Percentiles rank a stretch among this genome's conserved stretches.
Evolutionary conservation across 208 protist genomes (phyloP).

Genomic region (Trypanosoma caninum): DNA sequence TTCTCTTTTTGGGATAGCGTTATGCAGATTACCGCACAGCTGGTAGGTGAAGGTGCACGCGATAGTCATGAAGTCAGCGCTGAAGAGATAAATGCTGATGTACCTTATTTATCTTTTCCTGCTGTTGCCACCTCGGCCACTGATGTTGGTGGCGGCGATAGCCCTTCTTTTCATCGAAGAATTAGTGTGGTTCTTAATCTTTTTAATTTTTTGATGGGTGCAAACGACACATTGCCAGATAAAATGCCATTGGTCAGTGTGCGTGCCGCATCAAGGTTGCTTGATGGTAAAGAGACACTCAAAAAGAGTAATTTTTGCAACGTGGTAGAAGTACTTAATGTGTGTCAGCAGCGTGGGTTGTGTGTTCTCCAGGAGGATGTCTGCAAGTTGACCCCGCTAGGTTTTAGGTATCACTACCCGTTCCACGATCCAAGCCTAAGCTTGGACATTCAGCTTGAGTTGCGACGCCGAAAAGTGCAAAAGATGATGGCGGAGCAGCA

Average conservation of each 20-base stretch:
- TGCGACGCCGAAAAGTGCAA: neutral
- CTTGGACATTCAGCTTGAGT: constrained; percentile 42
- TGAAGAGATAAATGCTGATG: neutral
- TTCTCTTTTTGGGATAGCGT: constrained; percentile 31
- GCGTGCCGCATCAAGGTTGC: constrained; percentile 25
- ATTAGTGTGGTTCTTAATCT: constrained; percentile 56
- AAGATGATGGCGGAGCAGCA: constrained; percentile 4
- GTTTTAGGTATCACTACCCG: constrained; percentile 80
- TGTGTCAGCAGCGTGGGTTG: constrained; percentile 39
- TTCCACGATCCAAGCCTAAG: constrained; percentile 64
- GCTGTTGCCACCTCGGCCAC: too few relatives aligned
- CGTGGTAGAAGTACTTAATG: constrained; percentile 40
- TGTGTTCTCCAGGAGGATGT: constrained; percentile 33
- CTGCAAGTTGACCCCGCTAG: constrained; percentile 58
- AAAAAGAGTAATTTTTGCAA: constrained; percentile 32
- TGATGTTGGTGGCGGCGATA: neutral
- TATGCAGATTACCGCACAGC: constrained; percentile 11
- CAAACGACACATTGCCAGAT: constrained; percentile 43
- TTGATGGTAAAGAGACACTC: constrained; percentile 25
- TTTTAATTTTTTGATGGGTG: constrained; percentile 68
- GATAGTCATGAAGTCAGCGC: neutral
- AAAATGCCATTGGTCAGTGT: constrained; percentile 47
- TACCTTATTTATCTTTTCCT: neutral
- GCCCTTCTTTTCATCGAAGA: constrained; percentile 63
- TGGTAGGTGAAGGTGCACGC: neutral